Evolutionary conservation across 1,284 basidiomycete genomes (phyloP).

Genomic region (Kwoniella shivajii): DNA sequence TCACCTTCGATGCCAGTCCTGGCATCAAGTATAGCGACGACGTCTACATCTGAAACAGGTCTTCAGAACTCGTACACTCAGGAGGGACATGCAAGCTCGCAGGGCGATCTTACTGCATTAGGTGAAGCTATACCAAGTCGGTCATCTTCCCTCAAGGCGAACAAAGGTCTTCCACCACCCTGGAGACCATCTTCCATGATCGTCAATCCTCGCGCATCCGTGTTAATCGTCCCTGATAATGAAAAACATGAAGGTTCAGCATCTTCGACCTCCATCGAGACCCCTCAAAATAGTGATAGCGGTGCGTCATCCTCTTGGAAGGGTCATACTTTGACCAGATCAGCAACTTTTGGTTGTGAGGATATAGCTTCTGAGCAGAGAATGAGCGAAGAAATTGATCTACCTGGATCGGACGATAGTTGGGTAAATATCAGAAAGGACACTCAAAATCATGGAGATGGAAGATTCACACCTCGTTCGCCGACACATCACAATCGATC

Average conservation of each 20-base stretch:
- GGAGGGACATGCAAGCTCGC: conserved; percentile 5
- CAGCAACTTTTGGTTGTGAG: conserved; percentile 10
- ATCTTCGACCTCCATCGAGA: conserved; percentile 6
- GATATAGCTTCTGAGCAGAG: conserved; percentile 5
- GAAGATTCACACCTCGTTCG: not conserved
- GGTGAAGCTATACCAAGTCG: not conserved
- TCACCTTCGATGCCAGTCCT: conserved; percentile 8
- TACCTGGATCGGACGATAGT: not conserved
- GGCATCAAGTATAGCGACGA: not conserved
- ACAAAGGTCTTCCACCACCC: conserved; percentile 14
- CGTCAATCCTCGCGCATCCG: not conserved
- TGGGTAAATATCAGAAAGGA: not conserved
- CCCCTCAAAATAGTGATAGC: not conserved
- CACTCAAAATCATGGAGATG: not conserved
- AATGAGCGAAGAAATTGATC: not conserved
- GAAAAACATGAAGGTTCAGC: not conserved
- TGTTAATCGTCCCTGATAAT: conserved; percentile 4
- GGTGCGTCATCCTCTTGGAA: not conserved
- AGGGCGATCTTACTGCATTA: conserved; percentile 7
- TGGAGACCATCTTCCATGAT: conserved; percentile 14
- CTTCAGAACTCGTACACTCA: conserved; percentile 1
- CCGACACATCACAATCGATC: not conserved
- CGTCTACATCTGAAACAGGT: not conserved
- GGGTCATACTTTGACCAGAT: conserved; percentile 3
- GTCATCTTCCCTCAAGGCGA: not conserved